Evolutionary conservation across 768 basidiomycete species (phyloP).

Genomic region (Glaciozyma antarctica): DNA sequence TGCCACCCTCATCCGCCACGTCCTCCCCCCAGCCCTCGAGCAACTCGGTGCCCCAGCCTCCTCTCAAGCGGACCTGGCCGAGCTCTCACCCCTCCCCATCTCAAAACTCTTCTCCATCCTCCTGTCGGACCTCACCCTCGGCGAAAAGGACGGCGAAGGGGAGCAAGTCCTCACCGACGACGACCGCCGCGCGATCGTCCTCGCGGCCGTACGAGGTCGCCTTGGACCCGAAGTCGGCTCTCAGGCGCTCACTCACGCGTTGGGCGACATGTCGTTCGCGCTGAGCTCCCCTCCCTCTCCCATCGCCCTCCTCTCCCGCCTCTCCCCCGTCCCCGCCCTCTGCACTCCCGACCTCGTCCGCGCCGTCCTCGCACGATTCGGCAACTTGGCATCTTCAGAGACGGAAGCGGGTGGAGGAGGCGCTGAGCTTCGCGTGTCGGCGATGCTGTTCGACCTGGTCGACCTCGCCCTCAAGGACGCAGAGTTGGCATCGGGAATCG

Average conservation of each 20-base stretch:
- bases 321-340: slow-evolving; percentile 13
- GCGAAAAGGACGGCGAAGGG: neutral
- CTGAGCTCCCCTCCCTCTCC: slow-evolving; percentile 2
- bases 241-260: slow-evolving; percentile 26
- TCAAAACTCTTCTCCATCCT: slow-evolving; percentile 72
- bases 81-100: slow-evolving; percentile 63
- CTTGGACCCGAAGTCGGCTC: slow-evolving; percentile 20
- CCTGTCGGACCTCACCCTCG: slow-evolving; percentile 48
- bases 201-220: slow-evolving; percentile 9
- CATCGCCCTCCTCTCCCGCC: slow-evolving; percentile 10
- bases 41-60: neutral
- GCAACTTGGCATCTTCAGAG: neutral
- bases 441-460: slow-evolving; percentile 22
- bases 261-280: slow-evolving; percentile 25
- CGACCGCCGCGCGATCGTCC: slow-evolving; percentile 11
- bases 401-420: slow-evolving; percentile 4
- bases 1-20: slow-evolving; percentile 56
- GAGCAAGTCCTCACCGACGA: slow-evolving; percentile 9
- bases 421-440: slow-evolving; percentile 22
- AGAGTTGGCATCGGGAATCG: slow-evolving; percentile 16
- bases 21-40: slow-evolving; percentile 36
- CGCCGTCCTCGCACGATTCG: slow-evolving; percentile 8
- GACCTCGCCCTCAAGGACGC: slow-evolving; percentile 21
- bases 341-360: slow-evolving; percentile 19
- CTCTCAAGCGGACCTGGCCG: slow-evolving; percentile 57